phyloP scores from a whole-genome alignment of 192 early-diverging fungal genomes.

The Umbelopsis sp. region DNA sequence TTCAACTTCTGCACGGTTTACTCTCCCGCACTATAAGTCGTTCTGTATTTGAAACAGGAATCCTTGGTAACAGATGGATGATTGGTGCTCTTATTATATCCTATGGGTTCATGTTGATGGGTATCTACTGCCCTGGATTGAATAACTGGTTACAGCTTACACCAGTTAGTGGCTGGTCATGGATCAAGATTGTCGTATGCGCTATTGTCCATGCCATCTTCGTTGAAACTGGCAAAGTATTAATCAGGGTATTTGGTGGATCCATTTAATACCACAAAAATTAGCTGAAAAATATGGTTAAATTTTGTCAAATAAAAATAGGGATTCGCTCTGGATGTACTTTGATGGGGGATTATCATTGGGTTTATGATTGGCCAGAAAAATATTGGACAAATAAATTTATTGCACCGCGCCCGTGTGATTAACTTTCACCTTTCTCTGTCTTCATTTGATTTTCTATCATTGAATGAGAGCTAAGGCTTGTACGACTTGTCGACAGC shows the following conservation, averaged over 20 bases:
- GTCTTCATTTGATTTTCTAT: no score
- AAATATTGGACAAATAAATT: no score
- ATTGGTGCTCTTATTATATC: slow-evolving; percentile 71
- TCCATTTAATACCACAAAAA: neutral
- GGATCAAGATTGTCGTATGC: slow-evolving; percentile 65
- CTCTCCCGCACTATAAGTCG: slow-evolving; percentile 70
- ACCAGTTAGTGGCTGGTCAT: slow-evolving; percentile 58
- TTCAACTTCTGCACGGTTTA: slow-evolving; percentile 88
- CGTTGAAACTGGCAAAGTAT: slow-evolving; percentile 63
- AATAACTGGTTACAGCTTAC: slow-evolving; percentile 57
- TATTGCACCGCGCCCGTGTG: no score
- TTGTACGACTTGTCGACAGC: slow-evolving; percentile 20
- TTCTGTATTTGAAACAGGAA: slow-evolving; percentile 77
- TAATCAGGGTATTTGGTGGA: slow-evolving; percentile 37
- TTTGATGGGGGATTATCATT: no score
- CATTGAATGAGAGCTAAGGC: slow-evolving; percentile 21
- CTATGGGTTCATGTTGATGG: slow-evolving; percentile 70
- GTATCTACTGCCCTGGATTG: slow-evolving; percentile 71
- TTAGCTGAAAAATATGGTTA: no score
- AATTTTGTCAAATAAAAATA: no score
- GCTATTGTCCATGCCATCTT: slow-evolving; percentile 55
- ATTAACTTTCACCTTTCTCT: no score
- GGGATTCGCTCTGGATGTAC: no score
- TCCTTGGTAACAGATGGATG: slow-evolving; percentile 83
- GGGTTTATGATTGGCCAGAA: no score